Conservation (phyloP, 768 basidiomycete genomes). For the Cytidiella melzeri region DNA sequence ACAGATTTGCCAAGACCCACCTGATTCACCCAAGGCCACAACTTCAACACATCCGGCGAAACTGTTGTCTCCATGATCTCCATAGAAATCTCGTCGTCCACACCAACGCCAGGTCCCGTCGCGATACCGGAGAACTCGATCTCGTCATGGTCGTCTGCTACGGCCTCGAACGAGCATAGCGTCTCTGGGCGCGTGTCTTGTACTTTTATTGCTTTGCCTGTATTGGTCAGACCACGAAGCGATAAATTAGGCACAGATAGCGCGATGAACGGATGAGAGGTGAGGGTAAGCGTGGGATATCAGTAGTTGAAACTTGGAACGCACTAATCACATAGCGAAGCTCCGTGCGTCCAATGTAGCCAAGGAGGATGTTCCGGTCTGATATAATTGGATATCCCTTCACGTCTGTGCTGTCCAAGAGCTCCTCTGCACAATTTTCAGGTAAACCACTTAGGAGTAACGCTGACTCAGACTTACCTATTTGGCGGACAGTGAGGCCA, state of each 20-base stretch:
- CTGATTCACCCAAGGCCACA: conserved; percentile 94
- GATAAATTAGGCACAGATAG: background rate
- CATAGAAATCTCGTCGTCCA: conserved; percentile 62
- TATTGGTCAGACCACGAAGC: background rate
- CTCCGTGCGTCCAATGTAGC: conserved; percentile 86
- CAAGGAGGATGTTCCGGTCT: conserved; percentile 56
- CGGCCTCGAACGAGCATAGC: conserved; percentile 62
- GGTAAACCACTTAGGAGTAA: background rate
- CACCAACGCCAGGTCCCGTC: conserved; percentile 46
- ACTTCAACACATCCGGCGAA: conserved; percentile 51
- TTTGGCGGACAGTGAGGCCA: conserved; percentile 70
- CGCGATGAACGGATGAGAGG: background rate
- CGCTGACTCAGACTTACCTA: conserved; percentile 53
- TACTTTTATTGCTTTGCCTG: conserved; percentile 69
- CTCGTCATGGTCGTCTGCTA: conserved; percentile 47
- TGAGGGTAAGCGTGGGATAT: background rate
- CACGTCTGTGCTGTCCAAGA: conserved; percentile 65
- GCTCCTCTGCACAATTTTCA: conserved; percentile 43
- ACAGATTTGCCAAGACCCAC: conserved; percentile 35
- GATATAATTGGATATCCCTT: conserved; percentile 91
- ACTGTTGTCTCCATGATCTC: conserved; percentile 59
- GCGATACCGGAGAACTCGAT: conserved; percentile 33
- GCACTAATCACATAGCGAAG: conserved; percentile 81
- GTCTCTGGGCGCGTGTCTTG: conserved; percentile 59
- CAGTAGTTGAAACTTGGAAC: conserved; percentile 8